phyloP scores from a whole-genome alignment of 169 alveolate genomes.

The Perkinsus olseni region DNA sequence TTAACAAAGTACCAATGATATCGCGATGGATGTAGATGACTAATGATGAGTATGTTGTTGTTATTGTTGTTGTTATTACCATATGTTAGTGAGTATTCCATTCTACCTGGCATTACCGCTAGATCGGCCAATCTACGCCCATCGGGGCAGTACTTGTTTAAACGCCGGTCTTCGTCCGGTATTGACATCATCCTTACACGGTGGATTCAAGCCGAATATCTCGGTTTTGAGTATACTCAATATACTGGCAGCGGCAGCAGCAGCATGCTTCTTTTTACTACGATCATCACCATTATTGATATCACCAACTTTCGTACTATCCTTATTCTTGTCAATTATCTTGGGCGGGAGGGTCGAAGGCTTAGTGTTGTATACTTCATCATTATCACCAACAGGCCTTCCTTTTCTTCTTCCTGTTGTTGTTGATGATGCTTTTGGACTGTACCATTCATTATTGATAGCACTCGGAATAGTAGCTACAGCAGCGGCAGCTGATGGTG shows the following conservation, averaged over 20 bases:
- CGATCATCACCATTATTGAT: background rate
- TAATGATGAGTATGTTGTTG: too few species aligned
- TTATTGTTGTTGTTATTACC: too few species aligned
- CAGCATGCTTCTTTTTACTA: too few species aligned
- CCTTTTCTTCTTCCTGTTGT: background rate
- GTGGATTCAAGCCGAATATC: background rate
- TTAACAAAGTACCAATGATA: background rate
- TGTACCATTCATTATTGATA: background rate
- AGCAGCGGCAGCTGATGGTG: background rate
- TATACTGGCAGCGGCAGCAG: background rate
- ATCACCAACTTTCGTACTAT: too few species aligned
- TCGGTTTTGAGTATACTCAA: background rate
- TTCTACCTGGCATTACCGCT: background rate
- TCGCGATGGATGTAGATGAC: too few species aligned
- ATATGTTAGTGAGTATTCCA: background rate
- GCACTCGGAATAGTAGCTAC: background rate
- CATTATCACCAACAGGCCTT: background rate
- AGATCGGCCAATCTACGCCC: background rate
- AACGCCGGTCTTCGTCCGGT: background rate
- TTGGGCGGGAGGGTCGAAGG: too few species aligned
- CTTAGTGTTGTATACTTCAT: background rate
- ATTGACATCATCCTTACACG: too few species aligned
- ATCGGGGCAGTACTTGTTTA: background rate
- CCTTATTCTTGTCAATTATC: too few species aligned
- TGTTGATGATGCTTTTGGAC: background rate